Evolutionary conservation across 2,329 filamentous ascomycete genomes (phyloP).

Genomic region (Aspergillus fischeri): DNA sequence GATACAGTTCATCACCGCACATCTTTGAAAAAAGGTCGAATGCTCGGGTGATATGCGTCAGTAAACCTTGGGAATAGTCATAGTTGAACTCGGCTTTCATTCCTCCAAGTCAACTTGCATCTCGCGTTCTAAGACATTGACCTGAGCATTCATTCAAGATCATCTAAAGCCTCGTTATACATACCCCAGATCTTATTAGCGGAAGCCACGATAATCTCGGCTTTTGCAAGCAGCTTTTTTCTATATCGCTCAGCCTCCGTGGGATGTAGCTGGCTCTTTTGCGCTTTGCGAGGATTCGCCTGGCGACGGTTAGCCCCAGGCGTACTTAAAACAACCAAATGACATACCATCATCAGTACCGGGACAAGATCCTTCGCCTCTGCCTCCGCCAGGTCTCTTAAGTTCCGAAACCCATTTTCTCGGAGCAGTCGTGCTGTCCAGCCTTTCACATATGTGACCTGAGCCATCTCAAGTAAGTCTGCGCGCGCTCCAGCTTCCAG

Average conservation of each 20-base stretch:
- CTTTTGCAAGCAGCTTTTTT: conserved; percentile 63
- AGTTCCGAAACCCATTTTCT: conserved; percentile 69
- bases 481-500: conserved; percentile 67
- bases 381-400: conserved; percentile 66
- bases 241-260: conserved; percentile 58
- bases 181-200: conserved; percentile 65
- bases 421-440: conserved; percentile 70
- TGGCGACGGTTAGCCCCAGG: conserved; percentile 24
- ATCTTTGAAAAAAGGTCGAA: background rate
- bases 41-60: background rate
- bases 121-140: conserved; percentile 28
- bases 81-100: conserved; percentile 7
- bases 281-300: conserved; percentile 62
- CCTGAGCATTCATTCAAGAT: conserved; percentile 1
- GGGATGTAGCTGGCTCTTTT: conserved; percentile 48
- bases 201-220: conserved; percentile 63
- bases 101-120: conserved; percentile 36
- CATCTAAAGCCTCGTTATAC: conserved; percentile 4
- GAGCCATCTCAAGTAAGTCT: conserved; percentile 66
- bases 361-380: conserved; percentile 65
- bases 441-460: conserved; percentile 72
- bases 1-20: too few species aligned
- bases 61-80: background rate
- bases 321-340: background rate
- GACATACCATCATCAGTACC: conserved; percentile 63